Evolutionary conservation across 345 rosid genomes (phyloP), one percentile per base, ranked within the genome.

Genomic region (Euclidium syriacum): DNA sequence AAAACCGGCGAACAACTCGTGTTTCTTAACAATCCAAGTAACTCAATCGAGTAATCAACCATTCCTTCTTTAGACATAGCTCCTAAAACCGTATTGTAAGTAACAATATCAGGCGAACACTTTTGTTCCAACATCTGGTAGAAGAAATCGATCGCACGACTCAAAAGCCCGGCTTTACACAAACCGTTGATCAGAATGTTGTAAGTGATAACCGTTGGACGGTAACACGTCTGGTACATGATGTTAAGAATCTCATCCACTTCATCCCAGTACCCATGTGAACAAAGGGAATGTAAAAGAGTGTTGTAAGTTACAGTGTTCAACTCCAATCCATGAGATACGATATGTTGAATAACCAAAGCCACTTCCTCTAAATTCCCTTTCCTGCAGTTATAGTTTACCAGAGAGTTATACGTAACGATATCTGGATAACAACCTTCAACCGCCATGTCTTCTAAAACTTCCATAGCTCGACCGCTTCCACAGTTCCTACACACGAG

Each of bases 371-470:
- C 82, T 26, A 69, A 79, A 32, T 77, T 84, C 49, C 92, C 85
- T 60, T 47, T 76, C 51, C 82, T 88, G 53, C 88, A 84, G 65
- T 72, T 70, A 60, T 74, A 73, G 76, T 78, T 88, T 16, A 88
- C 70, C 66, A 91, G 73, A 2, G 88, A 78, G 68, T 91, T 91
- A 60, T 76, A 91, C 10, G 88, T 80, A 32, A 84, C 82, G 3
- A 86, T 79, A 76, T 86, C 91, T 27, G 96, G 91, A 69, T 74
- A 74, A 72, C 96, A 88, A 22, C 96, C 98, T 70, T 84, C 91
- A 3, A 64, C 58, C 6, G 83, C 73, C 91, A 88, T 72, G 68
- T 88, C 95, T 34, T 88, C 95, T 71, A 88, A 65, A 29, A 88
- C 91, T 64, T 91, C 84, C 54, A 91, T 34, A 24, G 98, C 95